These are phyloP conservation scores for Raphanus sativus DNA, from an alignment of 345 rosid genomes.

Conservation along the genomic window DNA sequence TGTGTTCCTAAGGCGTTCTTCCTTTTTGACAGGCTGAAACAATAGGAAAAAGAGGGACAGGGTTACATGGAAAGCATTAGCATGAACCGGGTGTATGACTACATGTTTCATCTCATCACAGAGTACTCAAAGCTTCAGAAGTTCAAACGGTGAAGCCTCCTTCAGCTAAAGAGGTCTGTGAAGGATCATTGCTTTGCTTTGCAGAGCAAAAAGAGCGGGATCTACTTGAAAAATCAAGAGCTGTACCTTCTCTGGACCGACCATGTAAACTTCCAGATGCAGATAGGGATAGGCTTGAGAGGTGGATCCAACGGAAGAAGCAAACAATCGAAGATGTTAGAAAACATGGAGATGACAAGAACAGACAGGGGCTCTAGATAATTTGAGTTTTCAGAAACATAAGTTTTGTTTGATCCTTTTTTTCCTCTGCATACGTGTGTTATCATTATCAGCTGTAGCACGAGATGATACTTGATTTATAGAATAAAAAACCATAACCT, in stretches of 20 bases:
- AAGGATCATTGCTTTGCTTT: conserved; percentile 72
- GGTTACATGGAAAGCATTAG: conserved; percentile 64
- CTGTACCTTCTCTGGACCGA: conserved; percentile 44
- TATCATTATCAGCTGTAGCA: conserved; percentile 15
- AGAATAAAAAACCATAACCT: conserved; percentile 11
- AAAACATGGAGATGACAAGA: conserved; percentile 42
- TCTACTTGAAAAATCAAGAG: conserved; percentile 52
- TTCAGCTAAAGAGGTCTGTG: conserved; percentile 64
- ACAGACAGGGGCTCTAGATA: conserved; percentile 21
- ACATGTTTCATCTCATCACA: conserved; percentile 76
- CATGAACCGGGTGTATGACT: conserved; percentile 75
- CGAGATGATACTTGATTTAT: conserved; percentile 14
- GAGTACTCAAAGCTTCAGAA: conserved; percentile 79
- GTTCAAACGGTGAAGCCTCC: conserved; percentile 66
- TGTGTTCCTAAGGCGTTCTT: neutral
- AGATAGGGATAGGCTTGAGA: conserved; percentile 34
- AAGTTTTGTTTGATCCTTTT: conserved; percentile 11
- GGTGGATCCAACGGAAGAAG: conserved; percentile 48
- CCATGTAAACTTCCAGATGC: conserved; percentile 63
- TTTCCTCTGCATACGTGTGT: neutral
- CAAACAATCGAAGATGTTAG: conserved; percentile 47
- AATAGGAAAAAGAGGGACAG: conserved; percentile 78
- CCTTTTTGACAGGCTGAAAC: conserved; percentile 54
- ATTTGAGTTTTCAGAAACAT: neutral
- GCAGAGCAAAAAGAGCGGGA: conserved; percentile 60